These are phyloP conservation scores for Fusarium abutilonis DNA, from an alignment of 2,329 filamentous ascomycete species.

Conservation along the genomic window DNA sequence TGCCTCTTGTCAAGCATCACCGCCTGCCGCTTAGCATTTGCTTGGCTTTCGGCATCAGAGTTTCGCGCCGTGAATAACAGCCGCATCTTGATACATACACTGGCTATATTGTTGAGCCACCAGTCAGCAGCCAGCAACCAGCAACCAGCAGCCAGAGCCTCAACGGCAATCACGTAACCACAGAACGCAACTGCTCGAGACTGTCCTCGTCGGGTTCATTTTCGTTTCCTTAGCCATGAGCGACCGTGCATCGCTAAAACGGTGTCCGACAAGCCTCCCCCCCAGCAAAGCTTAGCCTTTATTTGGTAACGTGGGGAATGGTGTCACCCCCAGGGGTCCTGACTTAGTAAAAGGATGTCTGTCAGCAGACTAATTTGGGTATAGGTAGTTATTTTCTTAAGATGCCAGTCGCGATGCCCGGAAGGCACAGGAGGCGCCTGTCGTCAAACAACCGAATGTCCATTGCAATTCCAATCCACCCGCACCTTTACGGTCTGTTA, in stretches of 20 bases:
- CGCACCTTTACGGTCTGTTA: not conserved
- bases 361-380: constrained; percentile 18
- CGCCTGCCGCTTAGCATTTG: constrained; percentile 10
- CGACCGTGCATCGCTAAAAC: constrained; percentile 39
- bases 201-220: constrained; percentile 14
- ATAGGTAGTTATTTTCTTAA: constrained; percentile 11
- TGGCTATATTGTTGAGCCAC: constrained; percentile 12
- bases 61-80: not conserved
- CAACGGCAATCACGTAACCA: constrained; percentile 15
- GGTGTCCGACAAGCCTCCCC: constrained; percentile 29
- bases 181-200: not conserved
- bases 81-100: constrained; percentile 7
- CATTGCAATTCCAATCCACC: not conserved
- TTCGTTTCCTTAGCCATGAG: constrained; percentile 16
- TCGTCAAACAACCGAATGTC: constrained; percentile 5
- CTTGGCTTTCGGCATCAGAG: not conserved
- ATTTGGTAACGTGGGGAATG: constrained; percentile 35
- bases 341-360: constrained; percentile 15
- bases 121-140: constrained; percentile 5
- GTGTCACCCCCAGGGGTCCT: constrained; percentile 28
- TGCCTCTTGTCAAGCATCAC: constrained; percentile 6
- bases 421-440: constrained; percentile 22
- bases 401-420: constrained; percentile 23
- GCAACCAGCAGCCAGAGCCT: constrained; percentile 5
- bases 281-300: constrained; percentile 41